These are phyloP conservation scores for Stagonosporopsis cucurbitacearum DNA, from an alignment of 2,329 filamentous ascomycete genomes.

Conservation along the genomic window DNA sequence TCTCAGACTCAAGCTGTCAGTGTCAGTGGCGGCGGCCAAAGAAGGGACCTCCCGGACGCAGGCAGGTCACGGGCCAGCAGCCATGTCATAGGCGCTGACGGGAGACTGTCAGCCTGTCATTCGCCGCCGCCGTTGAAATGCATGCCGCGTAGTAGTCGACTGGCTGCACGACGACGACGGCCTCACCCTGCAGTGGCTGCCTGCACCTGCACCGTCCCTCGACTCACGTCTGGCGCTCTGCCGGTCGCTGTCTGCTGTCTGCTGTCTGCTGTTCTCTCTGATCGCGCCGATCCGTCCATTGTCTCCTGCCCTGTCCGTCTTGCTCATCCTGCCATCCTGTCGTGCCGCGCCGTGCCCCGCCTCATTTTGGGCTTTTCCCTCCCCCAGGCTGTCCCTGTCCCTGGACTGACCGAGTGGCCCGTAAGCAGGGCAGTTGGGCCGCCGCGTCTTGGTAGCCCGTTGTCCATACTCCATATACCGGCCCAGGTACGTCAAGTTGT, in stretches of 20 bases:
- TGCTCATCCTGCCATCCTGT: slow-evolving; percentile 6
- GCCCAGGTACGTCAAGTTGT: slow-evolving; percentile 48
- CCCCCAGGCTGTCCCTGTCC: slow-evolving; percentile 26
- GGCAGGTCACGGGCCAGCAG: neutral
- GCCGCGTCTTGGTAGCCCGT: slow-evolving; percentile 8
- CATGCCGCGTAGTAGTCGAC: neutral
- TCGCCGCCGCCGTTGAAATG: slow-evolving; percentile 7
- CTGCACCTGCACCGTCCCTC: no score
- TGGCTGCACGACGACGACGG: no score
- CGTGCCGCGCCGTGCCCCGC: slow-evolving; percentile 4
- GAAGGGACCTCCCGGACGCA: slow-evolving; percentile 2
- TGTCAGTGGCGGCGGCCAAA: slow-evolving; percentile 1
- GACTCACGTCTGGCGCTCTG: no score
- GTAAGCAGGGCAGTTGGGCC: slow-evolving; percentile 16
- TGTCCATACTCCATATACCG: slow-evolving; percentile 13
- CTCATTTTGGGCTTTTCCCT: slow-evolving; percentile 17
- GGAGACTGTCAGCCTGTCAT: slow-evolving; percentile 6
- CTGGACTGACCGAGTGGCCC: no score
- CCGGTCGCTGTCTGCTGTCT: no score
- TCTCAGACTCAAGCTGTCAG: no score
- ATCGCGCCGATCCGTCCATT: no score
- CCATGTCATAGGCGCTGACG: slow-evolving; percentile 5
- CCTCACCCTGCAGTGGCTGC: no score
- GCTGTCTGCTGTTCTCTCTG: no score
- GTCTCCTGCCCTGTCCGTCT: no score